Conservation (phyloP, 306 rosid genomes). For the Rubus parviflorus region DNA sequence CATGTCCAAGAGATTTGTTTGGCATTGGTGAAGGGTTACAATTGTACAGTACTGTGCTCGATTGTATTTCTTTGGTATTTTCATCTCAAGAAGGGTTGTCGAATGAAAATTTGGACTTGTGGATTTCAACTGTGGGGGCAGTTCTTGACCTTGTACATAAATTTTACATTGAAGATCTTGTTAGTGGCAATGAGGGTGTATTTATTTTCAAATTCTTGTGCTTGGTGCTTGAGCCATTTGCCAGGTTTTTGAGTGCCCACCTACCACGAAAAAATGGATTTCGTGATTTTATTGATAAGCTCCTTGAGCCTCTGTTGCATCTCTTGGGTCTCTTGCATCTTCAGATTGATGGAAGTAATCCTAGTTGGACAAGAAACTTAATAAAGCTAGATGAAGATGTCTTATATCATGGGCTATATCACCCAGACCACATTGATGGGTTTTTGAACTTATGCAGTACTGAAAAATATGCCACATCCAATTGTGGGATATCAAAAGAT, state of each 20-base stretch:
- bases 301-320: slow-evolving; percentile 79
- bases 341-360: slow-evolving; percentile 40
- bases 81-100: slow-evolving; percentile 74
- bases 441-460: slow-evolving; percentile 62
- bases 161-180: slow-evolving; percentile 44
- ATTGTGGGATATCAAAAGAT: slow-evolving; percentile 43
- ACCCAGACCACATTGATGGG: slow-evolving; percentile 69
- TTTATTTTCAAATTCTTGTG: slow-evolving; percentile 53
- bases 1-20: slow-evolving; percentile 28
- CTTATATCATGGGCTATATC: slow-evolving; percentile 72
- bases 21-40: slow-evolving; percentile 40
- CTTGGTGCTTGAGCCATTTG: slow-evolving; percentile 73
- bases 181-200: slow-evolving; percentile 36
- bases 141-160: slow-evolving; percentile 59
- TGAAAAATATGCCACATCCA: slow-evolving; percentile 48
- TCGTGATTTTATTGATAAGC: slow-evolving; percentile 64
- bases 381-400: slow-evolving; percentile 67
- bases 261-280: slow-evolving; percentile 67
- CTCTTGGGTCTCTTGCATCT: slow-evolving; percentile 51
- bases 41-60: slow-evolving; percentile 51
- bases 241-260: slow-evolving; percentile 67
- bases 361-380: slow-evolving; percentile 42
- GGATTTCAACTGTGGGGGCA: slow-evolving; percentile 57
- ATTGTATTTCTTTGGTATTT: slow-evolving; percentile 69
- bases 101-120: slow-evolving; percentile 65